Conservation (phyloP, 768 basidiomycete species). For the Tricholoma flavovirens region DNA sequence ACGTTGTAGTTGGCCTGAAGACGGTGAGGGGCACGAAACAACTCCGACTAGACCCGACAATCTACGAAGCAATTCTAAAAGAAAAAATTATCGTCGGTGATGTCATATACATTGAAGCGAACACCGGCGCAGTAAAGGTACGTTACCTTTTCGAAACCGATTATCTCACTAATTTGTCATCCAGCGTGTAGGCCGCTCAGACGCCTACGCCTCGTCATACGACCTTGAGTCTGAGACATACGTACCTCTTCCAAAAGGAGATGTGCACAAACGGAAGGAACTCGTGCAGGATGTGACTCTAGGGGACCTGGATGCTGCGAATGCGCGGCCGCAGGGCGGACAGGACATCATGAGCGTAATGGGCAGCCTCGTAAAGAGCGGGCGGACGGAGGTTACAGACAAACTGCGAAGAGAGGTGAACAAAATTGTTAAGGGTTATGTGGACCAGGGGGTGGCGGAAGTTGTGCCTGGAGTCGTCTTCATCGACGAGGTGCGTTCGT, state of each 20-base stretch:
- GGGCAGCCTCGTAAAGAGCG: slow-evolving; percentile 84
- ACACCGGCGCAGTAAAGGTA: slow-evolving; percentile 94
- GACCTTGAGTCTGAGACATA: slow-evolving; percentile 99
- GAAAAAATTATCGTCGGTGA: slow-evolving; percentile 96
- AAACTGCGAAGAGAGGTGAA: slow-evolving; percentile 94
- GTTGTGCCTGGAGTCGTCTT: slow-evolving; percentile 97
- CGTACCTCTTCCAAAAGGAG: slow-evolving; percentile 72
- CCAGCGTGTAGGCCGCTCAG: slow-evolving; percentile 92
- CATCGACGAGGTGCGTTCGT: slow-evolving; percentile 82
- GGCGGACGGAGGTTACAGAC: slow-evolving; percentile 94
- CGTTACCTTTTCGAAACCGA: slow-evolving; percentile 7
- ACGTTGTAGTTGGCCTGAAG: slow-evolving; percentile 94
- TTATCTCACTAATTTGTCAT: slow-evolving; percentile 2
- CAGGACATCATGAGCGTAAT: slow-evolving; percentile 99
- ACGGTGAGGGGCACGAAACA: slow-evolving; percentile 93
- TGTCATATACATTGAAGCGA: slow-evolving; percentile 91
- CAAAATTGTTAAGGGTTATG: slow-evolving; percentile 95
- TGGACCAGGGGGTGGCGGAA: slow-evolving; percentile 97
- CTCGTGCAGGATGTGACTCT: slow-evolving; percentile 34
- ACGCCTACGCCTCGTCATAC: slow-evolving; percentile 95
- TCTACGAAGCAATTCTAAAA: slow-evolving; percentile 96
- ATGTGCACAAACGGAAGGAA: slow-evolving; percentile 21
- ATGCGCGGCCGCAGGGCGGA: slow-evolving; percentile 92
- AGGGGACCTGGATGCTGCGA: slow-evolving; percentile 93
- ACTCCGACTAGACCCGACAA: slow-evolving; percentile 86